A percentile compares a stretch with the other conserved stretches of the same genome.
These are phyloP conservation scores for Chiua sp. DNA, from an alignment of 1,284 basidiomycete genomes.

Conservation along the genomic window DNA sequence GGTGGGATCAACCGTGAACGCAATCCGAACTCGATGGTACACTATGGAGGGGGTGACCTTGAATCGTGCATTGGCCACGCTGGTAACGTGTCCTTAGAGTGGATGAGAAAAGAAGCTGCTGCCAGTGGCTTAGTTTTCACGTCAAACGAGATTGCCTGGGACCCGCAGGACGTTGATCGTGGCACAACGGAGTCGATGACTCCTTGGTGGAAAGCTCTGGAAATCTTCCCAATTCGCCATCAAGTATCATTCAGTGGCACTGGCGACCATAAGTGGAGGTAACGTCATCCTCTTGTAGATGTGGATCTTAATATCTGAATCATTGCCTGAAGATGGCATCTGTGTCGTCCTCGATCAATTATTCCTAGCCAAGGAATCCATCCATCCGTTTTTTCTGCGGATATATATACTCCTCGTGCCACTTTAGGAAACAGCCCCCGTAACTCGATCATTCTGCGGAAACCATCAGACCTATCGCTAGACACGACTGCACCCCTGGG, in stretches of 20 bases:
- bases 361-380: slow-evolving; percentile 25
- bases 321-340: slow-evolving; percentile 14
- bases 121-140: slow-evolving; percentile 2
- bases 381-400: slow-evolving; percentile 5
- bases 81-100: slow-evolving; percentile 22
- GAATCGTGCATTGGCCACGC: slow-evolving; percentile 4
- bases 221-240: slow-evolving; percentile 24
- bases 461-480: not conserved
- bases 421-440: not conserved
- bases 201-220: slow-evolving; percentile 8
- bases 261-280: slow-evolving; percentile 10
- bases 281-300: not conserved
- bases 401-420: slow-evolving; percentile 18
- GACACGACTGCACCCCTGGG: not conserved
- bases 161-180: slow-evolving; percentile 9
- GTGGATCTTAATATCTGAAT: not conserved
- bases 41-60: not conserved
- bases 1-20: not conserved
- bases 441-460: not conserved
- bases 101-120: slow-evolving; percentile 18
- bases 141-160: not conserved
- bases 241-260: slow-evolving; percentile 17
- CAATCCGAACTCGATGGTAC: too few relatives aligned
- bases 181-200: slow-evolving; percentile 9
- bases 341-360: slow-evolving; percentile 1